Evolutionary conservation across 805 yeast species (phyloP), one percentile per base, ranked within the genome.

Genomic region (Wickerhamiella allomyrinae): DNA sequence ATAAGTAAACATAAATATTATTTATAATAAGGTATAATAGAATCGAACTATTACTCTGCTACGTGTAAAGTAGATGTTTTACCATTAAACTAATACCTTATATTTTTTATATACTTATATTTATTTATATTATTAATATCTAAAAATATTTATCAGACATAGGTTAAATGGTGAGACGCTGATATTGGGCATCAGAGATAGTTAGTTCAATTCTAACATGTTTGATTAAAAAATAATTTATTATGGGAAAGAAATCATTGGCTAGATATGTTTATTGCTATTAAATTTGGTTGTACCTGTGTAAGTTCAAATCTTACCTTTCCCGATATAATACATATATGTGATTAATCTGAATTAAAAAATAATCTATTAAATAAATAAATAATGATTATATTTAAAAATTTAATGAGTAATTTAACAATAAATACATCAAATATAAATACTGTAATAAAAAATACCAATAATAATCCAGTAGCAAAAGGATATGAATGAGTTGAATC

Each of bases 181-280:
- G 37, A 22, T 22, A 23, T 41, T 41, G 44, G 44, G 44, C 14
- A 22, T 27, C 37, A 38, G 37, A 41, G 20, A 22, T n/a, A 41
- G 41, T 21, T 29, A 36, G 44, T 41, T 41, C 44, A 41, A 41
- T 15, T 41, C 44, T 41, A 29, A 27, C 42, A 20, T 22, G 31
- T 40, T 34, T 34, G 42, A 40, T 33, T 22, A 33, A 6, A 15
- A 19, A 7, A 40, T 34, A 40, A 15, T 9, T 11, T 19, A 23
- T 35, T 20, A 19, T 15, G 15, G 20, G 24, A 22, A 22, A 22
- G 24, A 34, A 20, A 34, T 34, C 37, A 41, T 13, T 21, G 29
- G 29, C n/a, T 27, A 27, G 23, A 36, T 35, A 36, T 23, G 19
- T 37, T 23, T 37, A 41, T 35, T 34, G 19, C 20, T 34, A 34